Base-by-base conservation (phyloP, 129 eudicot genomes). In the Chrysanthemum lavandulifolium region DNA sequence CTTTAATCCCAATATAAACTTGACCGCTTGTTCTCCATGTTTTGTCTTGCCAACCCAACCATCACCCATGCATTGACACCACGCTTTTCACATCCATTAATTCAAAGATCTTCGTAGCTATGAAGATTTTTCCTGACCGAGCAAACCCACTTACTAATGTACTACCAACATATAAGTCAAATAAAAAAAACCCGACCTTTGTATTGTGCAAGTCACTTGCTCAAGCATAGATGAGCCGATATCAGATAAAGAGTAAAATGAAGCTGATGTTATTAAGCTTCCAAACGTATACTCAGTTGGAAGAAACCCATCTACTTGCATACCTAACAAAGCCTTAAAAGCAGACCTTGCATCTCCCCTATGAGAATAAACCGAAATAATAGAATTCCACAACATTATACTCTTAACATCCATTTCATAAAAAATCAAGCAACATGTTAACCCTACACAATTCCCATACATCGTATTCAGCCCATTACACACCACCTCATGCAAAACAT, bases 111-210 rank as follows among this genome's bases (percentile, higher is more conserved):
- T 82, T 84, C 70, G 31, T 74, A 29, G 97, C 95, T 64, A 80
- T 75, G 36, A 70, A 79, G 61, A 81, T 64, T 67, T 65, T 71
- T 16, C 98, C 96, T 66, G 61, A 62, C 71, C 75, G 86, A 0
- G 90, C 86, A 72, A 82, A 87, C 51, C 86, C 85, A 36, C 85
- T 89, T 54, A 93, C 92, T 68, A 93, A 70, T 73, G 98, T 92
- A 87, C 98, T 93, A 6, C 96, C 97, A 48, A 93, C 98, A 68
- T 87, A 93, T 19, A 89, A 77, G 74, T 93, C 97, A n/a, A 68
- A 65, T 16, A 23, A 87, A 25, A 60, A n/a, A 68, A 79, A 71
- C 98, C 97, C 13, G 82, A 90, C 71, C 76, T 84, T 52, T 80
- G 84, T 51, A 84, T 82, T 45, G 60, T 87, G 45, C 90, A 82